A percentile compares a stretch with the other conserved stretches of the same genome.
Evolutionary conservation across 805 yeast species (phyloP).

Genomic region (Ogataea populi-albae): DNA sequence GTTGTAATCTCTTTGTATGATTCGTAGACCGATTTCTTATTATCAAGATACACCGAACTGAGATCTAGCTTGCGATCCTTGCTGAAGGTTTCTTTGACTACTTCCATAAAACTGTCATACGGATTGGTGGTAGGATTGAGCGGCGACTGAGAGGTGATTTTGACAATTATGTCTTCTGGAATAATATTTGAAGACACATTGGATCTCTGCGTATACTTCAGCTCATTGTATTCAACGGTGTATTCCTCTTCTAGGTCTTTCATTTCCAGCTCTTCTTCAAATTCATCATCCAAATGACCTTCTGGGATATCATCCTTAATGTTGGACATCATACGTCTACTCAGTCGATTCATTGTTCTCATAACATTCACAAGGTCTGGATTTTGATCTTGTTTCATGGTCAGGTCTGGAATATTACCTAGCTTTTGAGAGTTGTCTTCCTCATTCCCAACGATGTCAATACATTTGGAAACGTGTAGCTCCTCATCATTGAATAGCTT

Average conservation of each 20-base stretch:
- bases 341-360: conserved; percentile 84
- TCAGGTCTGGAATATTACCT: conserved; percentile 84
- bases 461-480: conserved; percentile 59
- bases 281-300: conserved; percentile 33
- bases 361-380: conserved; percentile 72
- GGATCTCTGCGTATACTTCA: conserved; percentile 33
- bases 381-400: conserved; percentile 69
- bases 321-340: conserved; percentile 73
- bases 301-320: conserved; percentile 40
- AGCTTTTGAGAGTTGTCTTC: conserved; percentile 72
- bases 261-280: conserved; percentile 46
- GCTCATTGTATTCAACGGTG: conserved; percentile 50
- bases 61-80: conserved; percentile 23
- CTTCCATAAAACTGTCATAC: conserved; percentile 25
- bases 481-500: conserved; percentile 36
- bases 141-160: conserved; percentile 24
- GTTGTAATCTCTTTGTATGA: conserved; percentile 43
- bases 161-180: conserved; percentile 22
- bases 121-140: conserved; percentile 25
- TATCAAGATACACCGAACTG: conserved; percentile 23
- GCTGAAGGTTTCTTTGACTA: conserved; percentile 21
- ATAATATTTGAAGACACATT: conserved; percentile 25
- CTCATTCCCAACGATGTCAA: conserved; percentile 78
- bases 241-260: conserved; percentile 50
- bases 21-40: conserved; percentile 37